Conservation (phyloP, 192 early-diverging fungal species). For the Coemansia sp. region DNA sequence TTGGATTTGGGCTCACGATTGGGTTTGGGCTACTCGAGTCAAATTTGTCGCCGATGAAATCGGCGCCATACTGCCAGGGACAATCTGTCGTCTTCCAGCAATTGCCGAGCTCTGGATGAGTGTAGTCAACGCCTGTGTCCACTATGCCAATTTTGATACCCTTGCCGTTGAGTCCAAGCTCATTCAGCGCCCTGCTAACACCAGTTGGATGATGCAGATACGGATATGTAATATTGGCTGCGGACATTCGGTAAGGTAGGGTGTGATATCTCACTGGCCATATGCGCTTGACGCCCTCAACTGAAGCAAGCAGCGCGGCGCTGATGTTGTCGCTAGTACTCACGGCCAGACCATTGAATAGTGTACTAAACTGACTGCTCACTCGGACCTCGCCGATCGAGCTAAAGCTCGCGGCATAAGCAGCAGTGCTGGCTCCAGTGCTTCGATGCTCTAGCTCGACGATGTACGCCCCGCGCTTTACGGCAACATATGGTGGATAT, state of each 20-base stretch:
- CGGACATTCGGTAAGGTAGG: not conserved
- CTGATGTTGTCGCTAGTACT: not conserved
- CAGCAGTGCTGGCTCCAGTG: not conserved
- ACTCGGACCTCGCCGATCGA: slow-evolving; percentile 13
- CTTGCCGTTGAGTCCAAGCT: slow-evolving; percentile 58
- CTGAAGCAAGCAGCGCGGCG: slow-evolving; percentile 13
- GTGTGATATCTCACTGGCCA: slow-evolving; percentile 25
- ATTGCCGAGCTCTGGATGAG: slow-evolving; percentile 64
- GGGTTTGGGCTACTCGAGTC: slow-evolving; percentile 20
- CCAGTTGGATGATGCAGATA: slow-evolving; percentile 55
- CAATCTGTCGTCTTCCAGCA: slow-evolving; percentile 62
- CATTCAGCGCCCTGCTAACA: slow-evolving; percentile 46
- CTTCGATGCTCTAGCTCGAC: slow-evolving; percentile 27
- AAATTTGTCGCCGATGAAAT: slow-evolving; percentile 65
- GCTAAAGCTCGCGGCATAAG: slow-evolving; percentile 9
- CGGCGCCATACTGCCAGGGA: slow-evolving; percentile 60
- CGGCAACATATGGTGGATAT: slow-evolving; percentile 14
- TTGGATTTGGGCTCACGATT: slow-evolving; percentile 55
- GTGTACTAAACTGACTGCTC: slow-evolving; percentile 9
- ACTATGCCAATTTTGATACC: slow-evolving; percentile 68
- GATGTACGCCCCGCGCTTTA: slow-evolving; percentile 24
- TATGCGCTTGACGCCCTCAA: slow-evolving; percentile 30
- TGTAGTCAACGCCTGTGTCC: slow-evolving; percentile 70
- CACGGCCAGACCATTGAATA: slow-evolving; percentile 28
- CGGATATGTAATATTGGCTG: not conserved